Conservation (phyloP, 1,284 basidiomycete genomes). For the Boletus smithii region DNA sequence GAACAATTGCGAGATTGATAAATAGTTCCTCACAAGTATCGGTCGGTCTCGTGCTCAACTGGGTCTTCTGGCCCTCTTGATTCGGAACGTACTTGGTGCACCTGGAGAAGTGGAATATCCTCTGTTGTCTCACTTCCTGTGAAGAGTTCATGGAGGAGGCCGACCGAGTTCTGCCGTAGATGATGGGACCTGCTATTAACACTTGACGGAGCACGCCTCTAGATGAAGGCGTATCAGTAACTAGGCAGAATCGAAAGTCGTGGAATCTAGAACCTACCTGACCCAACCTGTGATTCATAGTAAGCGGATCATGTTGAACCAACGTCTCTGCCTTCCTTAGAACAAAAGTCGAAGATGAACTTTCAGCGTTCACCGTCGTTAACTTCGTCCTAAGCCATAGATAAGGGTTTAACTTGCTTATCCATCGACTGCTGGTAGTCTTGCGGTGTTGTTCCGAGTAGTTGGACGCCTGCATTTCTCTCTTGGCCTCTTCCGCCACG, state of each 20-base stretch:
- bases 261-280: constrained; percentile 24
- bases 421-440: constrained; percentile 60
- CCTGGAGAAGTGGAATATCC: constrained; percentile 60
- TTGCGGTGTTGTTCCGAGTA: constrained; percentile 54
- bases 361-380: constrained; percentile 69
- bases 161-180: constrained; percentile 55
- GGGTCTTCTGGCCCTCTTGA: constrained; percentile 40
- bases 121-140: constrained; percentile 55
- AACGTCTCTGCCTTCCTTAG: constrained; percentile 51
- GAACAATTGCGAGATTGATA: neutral
- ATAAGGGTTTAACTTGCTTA: constrained; percentile 85
- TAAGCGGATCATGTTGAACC: constrained; percentile 57
- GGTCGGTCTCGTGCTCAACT: constrained; percentile 63
- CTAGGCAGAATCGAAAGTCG: neutral
- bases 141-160: constrained; percentile 62
- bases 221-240: constrained; percentile 1
- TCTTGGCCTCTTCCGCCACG: constrained; percentile 89
- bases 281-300: constrained; percentile 30
- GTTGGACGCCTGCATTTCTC: constrained; percentile 73
- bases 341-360: constrained; percentile 68
- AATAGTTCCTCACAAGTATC: constrained; percentile 56
- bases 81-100: constrained; percentile 47
- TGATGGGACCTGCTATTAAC: constrained; percentile 38
- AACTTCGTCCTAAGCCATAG: constrained; percentile 73
- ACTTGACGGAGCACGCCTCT: constrained; percentile 15